Percentiles rank a stretch among this genome's conserved stretches.
Conservation (phyloP, 2,329 filamentous ascomycete genomes). For the Alternaria rosae region DNA sequence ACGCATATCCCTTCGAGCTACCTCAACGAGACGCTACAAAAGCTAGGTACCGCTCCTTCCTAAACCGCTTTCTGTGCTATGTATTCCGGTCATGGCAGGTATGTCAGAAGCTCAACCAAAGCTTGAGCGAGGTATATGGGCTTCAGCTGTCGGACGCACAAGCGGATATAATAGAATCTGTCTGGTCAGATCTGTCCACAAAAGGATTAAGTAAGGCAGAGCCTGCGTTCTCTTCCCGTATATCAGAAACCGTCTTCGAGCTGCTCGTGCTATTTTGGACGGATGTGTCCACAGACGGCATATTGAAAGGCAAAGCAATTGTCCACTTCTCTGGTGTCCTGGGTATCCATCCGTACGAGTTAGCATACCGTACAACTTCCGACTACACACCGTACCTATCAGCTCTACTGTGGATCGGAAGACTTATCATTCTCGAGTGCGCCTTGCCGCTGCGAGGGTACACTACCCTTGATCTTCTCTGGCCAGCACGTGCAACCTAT, state of each 20-base stretch:
- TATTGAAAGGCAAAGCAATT: neutral
- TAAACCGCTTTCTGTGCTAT: neutral
- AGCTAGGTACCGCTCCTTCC: neutral
- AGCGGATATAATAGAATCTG: neutral
- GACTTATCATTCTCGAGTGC: neutral
- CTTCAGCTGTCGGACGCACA: neutral
- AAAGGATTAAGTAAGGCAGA: neutral
- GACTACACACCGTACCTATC: neutral
- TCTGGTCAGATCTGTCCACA: neutral
- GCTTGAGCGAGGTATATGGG: neutral
- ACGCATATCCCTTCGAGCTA: neutral
- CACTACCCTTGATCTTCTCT: neutral
- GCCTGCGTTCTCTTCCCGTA: neutral
- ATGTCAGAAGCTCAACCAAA: neutral
- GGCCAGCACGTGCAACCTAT: neutral
- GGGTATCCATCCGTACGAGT: neutral
- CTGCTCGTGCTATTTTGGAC: neutral
- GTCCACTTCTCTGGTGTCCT: neutral
- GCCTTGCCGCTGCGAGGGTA: neutral
- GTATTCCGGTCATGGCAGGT: neutral
- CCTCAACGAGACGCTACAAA: neutral
- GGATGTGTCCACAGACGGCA: neutral
- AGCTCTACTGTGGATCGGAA: neutral
- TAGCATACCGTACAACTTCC: neutral
- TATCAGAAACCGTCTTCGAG: neutral